phyloP scores from a whole-genome alignment of 1,284 basidiomycete genomes.

The Puccinia hordei region DNA sequence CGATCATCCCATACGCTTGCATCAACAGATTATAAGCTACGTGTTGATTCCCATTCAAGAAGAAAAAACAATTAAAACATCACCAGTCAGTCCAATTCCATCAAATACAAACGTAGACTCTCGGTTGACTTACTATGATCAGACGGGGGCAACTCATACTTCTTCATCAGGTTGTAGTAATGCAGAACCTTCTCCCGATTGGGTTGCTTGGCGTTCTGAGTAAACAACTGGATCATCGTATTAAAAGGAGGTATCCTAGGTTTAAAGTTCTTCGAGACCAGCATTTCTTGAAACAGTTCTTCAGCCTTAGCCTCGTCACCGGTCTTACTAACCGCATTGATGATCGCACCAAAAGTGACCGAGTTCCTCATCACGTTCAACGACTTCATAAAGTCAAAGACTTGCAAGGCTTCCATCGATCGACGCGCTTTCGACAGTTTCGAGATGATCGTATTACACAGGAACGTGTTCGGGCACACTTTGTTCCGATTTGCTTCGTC shows the following conservation, averaged over 20 bases:
- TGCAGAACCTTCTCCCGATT: slow-evolving; percentile 74
- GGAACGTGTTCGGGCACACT: slow-evolving; percentile 76
- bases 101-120: slow-evolving; percentile 59
- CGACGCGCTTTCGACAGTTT: slow-evolving; percentile 89
- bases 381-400: slow-evolving; percentile 77
- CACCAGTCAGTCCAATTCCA: neutral
- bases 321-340: slow-evolving; percentile 85
- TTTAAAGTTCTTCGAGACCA: slow-evolving; percentile 71
- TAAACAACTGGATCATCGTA: slow-evolving; percentile 98
- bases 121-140: slow-evolving; percentile 76
- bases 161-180: slow-evolving; percentile 74
- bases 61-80: slow-evolving; percentile 52
- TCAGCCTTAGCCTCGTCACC: slow-evolving; percentile 84
- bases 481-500: slow-evolving; percentile 73
- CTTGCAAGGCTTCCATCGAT: slow-evolving; percentile 78
- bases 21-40: slow-evolving; percentile 69
- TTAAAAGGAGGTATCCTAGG: slow-evolving; percentile 91
- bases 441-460: slow-evolving; percentile 94
- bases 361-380: slow-evolving; percentile 70
- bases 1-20: slow-evolving; percentile 83
- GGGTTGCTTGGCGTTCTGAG: slow-evolving; percentile 72
- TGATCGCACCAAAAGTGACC: slow-evolving; percentile 93
- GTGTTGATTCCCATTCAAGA: neutral
- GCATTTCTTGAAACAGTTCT: slow-evolving; percentile 75
- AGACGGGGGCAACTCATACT: slow-evolving; percentile 71